Percentiles rank a stretch among this genome's conserved stretches.
Conservation (phyloP, 768 basidiomycete species). For the Dentipellis fragilis region DNA sequence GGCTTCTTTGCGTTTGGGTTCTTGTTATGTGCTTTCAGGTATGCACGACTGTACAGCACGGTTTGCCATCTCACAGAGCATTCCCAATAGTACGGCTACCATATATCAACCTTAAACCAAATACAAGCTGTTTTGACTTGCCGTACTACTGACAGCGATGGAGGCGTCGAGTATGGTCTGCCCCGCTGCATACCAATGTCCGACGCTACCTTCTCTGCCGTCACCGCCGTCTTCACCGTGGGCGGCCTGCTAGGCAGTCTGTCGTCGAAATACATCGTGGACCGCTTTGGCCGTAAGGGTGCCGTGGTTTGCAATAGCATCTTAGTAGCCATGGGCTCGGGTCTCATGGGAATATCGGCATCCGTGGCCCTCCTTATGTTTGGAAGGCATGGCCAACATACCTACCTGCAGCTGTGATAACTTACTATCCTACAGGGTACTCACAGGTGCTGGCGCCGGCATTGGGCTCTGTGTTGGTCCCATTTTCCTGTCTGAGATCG, state of each 20-base stretch:
- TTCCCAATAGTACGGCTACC: conserved; percentile 68
- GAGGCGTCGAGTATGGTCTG: conserved; percentile 27
- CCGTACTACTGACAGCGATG: conserved; percentile 22
- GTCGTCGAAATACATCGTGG: conserved; percentile 57
- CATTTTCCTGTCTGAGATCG: conserved; percentile 77
- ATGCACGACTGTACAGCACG: conserved; percentile 3
- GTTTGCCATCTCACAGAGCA: neutral
- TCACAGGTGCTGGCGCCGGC: conserved; percentile 65
- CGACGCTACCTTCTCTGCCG: conserved; percentile 63
- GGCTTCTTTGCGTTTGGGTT: conserved; percentile 59
- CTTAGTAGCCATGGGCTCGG: conserved; percentile 47
- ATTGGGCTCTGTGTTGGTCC: conserved; percentile 74
- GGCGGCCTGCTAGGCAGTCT: conserved; percentile 81
- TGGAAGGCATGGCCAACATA: conserved; percentile 45
- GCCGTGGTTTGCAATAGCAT: conserved; percentile 51
- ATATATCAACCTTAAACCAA: conserved; percentile 87
- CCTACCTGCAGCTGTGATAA: neutral
- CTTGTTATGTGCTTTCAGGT: conserved; percentile 50
- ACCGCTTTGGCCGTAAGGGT: conserved; percentile 59
- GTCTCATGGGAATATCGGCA: conserved; percentile 54
- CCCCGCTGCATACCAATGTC: conserved; percentile 78
- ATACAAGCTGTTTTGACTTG: conserved; percentile 75
- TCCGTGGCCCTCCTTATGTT: conserved; percentile 45
- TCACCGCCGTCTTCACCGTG: conserved; percentile 80
- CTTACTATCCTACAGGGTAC: conserved; percentile 30